Evolutionary conservation across 129 eudicot species (phyloP).

Genomic region (Tagetes patula): DNA sequence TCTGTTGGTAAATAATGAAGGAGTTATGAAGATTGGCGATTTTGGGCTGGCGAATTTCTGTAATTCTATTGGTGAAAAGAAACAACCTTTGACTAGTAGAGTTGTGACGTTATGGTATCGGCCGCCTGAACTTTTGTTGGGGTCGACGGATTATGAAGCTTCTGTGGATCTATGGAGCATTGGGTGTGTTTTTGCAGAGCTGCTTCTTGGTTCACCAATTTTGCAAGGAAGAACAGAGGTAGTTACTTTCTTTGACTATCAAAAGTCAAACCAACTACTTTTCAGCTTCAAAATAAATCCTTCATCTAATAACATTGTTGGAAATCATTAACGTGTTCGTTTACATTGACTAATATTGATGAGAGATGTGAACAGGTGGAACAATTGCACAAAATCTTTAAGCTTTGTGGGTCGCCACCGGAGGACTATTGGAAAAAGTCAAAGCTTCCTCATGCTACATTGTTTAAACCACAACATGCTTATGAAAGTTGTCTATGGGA

Average conservation of each 20-base stretch:
- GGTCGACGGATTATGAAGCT: constrained; percentile 83
- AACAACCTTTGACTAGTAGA: constrained; percentile 87
- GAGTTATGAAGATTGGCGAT: constrained; percentile 80
- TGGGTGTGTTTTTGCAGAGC: constrained; percentile 91
- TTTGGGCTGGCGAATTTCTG: constrained; percentile 91
- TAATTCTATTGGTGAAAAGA: constrained; percentile 37
- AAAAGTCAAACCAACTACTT: constrained; percentile 27
- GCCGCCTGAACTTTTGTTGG: constrained; percentile 92
- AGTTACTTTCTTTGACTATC: constrained; percentile 22
- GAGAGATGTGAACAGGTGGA: constrained; percentile 53
- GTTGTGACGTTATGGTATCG: constrained; percentile 97
- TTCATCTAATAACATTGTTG: neutral
- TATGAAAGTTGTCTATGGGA: constrained; percentile 78
- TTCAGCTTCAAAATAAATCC: constrained; percentile 7
- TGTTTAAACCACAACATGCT: constrained; percentile 92
- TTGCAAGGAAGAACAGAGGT: constrained; percentile 99
- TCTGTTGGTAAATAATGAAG: constrained; percentile 85
- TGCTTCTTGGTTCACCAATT: constrained; percentile 75
- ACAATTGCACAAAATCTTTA: constrained; percentile 91
- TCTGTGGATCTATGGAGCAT: constrained; percentile 93
- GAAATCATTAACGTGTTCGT: neutral
- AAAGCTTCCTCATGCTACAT: constrained; percentile 90
- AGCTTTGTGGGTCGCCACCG: constrained; percentile 92
- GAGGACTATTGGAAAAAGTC: constrained; percentile 92
- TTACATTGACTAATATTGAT: neutral